phyloP scores from a whole-genome alignment of 2,329 filamentous ascomycete genomes.

The Xenoacremonium recifei region DNA sequence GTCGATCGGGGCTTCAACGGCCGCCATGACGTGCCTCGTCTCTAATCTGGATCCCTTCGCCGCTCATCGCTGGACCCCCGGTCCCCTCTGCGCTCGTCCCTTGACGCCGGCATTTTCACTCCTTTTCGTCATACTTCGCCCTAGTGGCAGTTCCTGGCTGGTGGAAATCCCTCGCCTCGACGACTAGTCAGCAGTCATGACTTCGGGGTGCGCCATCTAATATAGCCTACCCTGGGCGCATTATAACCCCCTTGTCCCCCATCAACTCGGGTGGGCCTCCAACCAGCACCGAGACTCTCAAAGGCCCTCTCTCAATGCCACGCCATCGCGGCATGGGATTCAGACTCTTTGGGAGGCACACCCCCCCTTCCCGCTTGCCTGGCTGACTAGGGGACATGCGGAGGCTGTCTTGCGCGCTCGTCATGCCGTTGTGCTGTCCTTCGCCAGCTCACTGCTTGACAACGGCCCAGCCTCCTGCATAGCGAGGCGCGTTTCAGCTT shows the following conservation, averaged over 20 bases:
- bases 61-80: constrained; percentile 13
- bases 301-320: constrained; percentile 23
- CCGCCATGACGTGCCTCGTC: constrained; percentile 24
- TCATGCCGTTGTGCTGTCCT: constrained; percentile 12
- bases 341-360: constrained; percentile 14
- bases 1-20: constrained; percentile 18
- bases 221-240: constrained; percentile 30
- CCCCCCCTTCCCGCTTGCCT: too few relatives aligned
- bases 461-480: constrained; percentile 22
- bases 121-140: constrained; percentile 18
- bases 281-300: constrained; percentile 21
- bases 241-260: constrained; percentile 28
- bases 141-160: constrained; percentile 24
- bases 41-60: constrained; percentile 19
- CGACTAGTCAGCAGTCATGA: constrained; percentile 20
- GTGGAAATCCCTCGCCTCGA: constrained; percentile 24
- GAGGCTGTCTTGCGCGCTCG: constrained; percentile 16
- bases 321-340: constrained; percentile 23
- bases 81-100: constrained; percentile 10
- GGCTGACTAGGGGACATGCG: constrained; percentile 13
- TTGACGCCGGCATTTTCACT: constrained; percentile 20
- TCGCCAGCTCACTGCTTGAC: constrained; percentile 22
- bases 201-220: constrained; percentile 24
- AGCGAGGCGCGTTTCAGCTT: constrained; percentile 27
- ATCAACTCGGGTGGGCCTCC: constrained; percentile 17